Percentiles rank a stretch among this genome's conserved stretches.
Conservation (phyloP, 208 protist species). For the Trypanosoma grayi region DNA sequence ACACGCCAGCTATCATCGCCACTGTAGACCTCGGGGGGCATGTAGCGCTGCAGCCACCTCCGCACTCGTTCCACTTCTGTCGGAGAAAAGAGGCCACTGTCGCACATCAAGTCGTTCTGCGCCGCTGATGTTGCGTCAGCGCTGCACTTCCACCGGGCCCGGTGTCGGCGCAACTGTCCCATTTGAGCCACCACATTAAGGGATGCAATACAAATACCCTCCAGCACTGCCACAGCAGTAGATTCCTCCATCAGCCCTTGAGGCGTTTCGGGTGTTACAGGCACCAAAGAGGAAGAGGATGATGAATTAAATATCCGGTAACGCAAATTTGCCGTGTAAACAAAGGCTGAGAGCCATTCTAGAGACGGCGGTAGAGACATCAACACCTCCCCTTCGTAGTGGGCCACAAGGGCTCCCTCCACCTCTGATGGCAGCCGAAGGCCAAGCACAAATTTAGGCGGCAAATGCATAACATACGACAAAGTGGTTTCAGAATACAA, state of each 20-base stretch:
- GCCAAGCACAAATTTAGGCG: constrained; percentile 12
- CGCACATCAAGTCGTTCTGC: constrained; percentile 8
- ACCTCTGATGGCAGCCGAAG: constrained; percentile 12
- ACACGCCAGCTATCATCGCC: background rate
- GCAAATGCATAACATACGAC: constrained; percentile 14
- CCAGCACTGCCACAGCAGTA: constrained; percentile 10
- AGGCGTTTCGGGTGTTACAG: background rate
- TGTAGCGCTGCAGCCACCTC: constrained; percentile 19
- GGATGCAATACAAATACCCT: constrained; percentile 22
- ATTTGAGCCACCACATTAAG: constrained; percentile 22
- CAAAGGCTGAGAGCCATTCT: constrained; percentile 18
- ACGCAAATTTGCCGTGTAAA: constrained; percentile 15
- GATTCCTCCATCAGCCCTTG: background rate
- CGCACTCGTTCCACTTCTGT: constrained; percentile 12
- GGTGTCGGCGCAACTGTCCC: constrained; percentile 7
- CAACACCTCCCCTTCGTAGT: background rate
- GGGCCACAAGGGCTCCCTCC: constrained; percentile 10
- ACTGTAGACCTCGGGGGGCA: constrained; percentile 10
- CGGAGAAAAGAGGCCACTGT: constrained; percentile 8
- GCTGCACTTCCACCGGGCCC: background rate
- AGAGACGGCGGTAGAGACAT: background rate
- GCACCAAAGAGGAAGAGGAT: background rate
- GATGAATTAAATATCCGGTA: background rate
- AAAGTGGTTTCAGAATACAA: background rate
- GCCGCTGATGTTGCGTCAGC: constrained; percentile 4